These are phyloP conservation scores for Avena sativa DNA, from an alignment of 176 grass and related monocot species.

Conservation along the genomic window DNA sequence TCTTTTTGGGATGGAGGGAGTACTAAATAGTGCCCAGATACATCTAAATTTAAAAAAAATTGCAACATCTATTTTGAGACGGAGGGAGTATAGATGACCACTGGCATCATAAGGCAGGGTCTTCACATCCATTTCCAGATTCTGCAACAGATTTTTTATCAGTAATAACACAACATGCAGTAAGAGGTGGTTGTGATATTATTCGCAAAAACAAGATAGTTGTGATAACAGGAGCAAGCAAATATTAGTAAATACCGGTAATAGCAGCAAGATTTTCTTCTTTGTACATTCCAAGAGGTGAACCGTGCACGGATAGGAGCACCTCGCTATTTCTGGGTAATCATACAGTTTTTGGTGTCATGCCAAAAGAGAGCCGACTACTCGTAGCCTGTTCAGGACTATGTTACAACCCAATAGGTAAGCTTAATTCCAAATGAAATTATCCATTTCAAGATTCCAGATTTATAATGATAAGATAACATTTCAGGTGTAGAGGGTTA, in stretches of 20 bases:
- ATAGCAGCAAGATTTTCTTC: slow-evolving; percentile 79
- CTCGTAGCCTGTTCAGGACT: slow-evolving; percentile 59
- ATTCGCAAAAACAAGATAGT: background rate
- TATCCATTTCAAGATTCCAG: background rate
- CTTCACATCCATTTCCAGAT: slow-evolving; percentile 59
- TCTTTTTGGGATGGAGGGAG: too few species aligned
- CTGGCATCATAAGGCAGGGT: slow-evolving; percentile 18
- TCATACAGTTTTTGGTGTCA: slow-evolving; percentile 80
- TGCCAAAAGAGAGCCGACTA: slow-evolving; percentile 67
- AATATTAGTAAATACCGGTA: slow-evolving; percentile 50
- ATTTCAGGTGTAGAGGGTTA: slow-evolving; percentile 9
- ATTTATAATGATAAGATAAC: background rate
- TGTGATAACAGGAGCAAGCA: slow-evolving; percentile 17
- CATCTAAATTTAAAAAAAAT: too few species aligned
- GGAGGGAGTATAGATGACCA: background rate
- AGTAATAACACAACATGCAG: slow-evolving; percentile 28
- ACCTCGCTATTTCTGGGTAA: slow-evolving; percentile 82
- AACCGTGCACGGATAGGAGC: slow-evolving; percentile 80
- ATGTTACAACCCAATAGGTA: slow-evolving; percentile 24
- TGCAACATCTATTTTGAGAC: too few species aligned
- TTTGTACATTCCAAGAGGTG: slow-evolving; percentile 87
- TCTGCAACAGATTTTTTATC: slow-evolving; percentile 48
- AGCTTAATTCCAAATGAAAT: slow-evolving; percentile 10
- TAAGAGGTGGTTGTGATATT: background rate
- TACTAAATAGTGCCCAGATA: too few species aligned